Conservation (phyloP, 257 asterid species). For the Petrea volubilis region DNA sequence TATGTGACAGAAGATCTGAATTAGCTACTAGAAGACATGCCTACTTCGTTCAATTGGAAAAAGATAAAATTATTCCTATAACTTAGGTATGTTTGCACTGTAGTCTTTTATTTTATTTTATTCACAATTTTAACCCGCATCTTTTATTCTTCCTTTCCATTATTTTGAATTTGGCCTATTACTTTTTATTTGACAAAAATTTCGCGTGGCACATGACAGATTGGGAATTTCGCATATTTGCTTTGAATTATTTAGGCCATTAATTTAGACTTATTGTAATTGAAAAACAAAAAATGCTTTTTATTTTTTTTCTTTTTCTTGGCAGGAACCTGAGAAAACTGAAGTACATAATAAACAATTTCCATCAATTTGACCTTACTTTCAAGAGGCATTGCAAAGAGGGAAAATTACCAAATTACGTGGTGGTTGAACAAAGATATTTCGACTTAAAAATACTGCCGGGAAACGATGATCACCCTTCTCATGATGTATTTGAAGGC, state of each 20-base stretch:
- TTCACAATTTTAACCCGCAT: too few relatives aligned
- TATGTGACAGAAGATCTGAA: too few relatives aligned
- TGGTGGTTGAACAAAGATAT: conserved; percentile 67
- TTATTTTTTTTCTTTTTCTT: neutral
- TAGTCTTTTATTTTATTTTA: too few relatives aligned
- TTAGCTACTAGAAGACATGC: too few relatives aligned
- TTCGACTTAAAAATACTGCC: conserved; percentile 52
- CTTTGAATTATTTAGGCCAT: neutral
- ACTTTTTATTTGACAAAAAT: too few relatives aligned
- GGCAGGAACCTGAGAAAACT: conserved; percentile 62
- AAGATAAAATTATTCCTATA: too few relatives aligned
- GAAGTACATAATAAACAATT: conserved; percentile 51
- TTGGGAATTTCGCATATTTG: too few relatives aligned
- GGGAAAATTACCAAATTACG: conserved; percentile 75
- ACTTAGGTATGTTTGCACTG: too few relatives aligned
- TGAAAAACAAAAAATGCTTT: neutral
- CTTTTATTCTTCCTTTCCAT: too few relatives aligned
- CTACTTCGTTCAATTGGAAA: too few relatives aligned
- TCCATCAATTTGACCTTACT: conserved; percentile 59
- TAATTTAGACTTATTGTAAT: neutral
- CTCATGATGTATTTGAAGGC: conserved; percentile 69
- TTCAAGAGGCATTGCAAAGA: conserved; percentile 69
- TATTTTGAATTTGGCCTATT: too few relatives aligned
- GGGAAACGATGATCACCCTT: conserved; percentile 81
- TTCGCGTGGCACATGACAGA: too few relatives aligned